These are phyloP conservation scores for Mortierella sp. DNA, from an alignment of 371 early-diverging fungal species.

Conservation along the genomic window DNA sequence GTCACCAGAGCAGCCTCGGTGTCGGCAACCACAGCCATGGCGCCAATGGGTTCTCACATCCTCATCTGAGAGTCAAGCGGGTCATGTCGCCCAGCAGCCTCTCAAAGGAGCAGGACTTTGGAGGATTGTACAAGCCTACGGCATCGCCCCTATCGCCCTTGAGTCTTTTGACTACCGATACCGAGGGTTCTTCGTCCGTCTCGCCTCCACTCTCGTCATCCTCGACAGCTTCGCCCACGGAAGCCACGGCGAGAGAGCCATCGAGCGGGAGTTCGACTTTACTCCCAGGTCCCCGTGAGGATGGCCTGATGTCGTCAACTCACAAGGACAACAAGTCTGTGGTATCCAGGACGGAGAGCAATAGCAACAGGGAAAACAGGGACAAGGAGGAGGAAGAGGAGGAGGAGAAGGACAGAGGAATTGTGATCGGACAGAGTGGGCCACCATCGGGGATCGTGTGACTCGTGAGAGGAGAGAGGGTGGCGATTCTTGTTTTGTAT, in stretches of 20 bases:
- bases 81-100: conserved; percentile 36
- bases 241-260: background rate
- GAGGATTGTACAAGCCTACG: conserved; percentile 14
- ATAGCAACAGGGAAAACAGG: background rate
- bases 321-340: background rate
- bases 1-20: no score
- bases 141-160: conserved; percentile 33
- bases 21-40: conserved; percentile 3
- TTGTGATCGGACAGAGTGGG: background rate
- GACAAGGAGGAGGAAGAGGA: background rate
- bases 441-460: background rate
- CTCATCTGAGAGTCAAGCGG: conserved; percentile 22
- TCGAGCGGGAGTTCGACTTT: no score
- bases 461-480: background rate
- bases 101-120: conserved; percentile 23
- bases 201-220: conserved; percentile 36
- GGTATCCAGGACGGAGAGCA: background rate
- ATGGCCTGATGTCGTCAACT: background rate
- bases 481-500: no score
- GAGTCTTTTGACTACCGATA: conserved; percentile 37
- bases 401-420: background rate
- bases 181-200: conserved; percentile 28
- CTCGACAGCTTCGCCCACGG: conserved; percentile 18
- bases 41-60: conserved; percentile 2
- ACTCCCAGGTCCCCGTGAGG: background rate